phyloP scores from a whole-genome alignment of 2,329 filamentous ascomycete genomes.

The Dichotomopilus funicola region DNA sequence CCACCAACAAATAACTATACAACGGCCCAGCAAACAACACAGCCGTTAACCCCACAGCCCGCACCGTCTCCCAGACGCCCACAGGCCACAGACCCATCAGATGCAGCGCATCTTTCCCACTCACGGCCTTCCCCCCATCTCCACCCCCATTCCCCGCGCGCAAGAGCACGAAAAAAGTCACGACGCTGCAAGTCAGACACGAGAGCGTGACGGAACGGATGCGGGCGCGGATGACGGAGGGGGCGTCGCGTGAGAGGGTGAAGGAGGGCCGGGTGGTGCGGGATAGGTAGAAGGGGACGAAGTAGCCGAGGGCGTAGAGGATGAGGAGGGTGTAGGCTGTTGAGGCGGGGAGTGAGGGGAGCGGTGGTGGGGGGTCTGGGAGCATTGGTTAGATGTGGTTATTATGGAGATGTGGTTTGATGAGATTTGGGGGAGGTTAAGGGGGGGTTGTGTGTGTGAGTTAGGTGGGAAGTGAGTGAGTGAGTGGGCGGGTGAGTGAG shows the following conservation, averaged over 20 bases:
- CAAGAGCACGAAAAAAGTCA: slow-evolving; percentile 61
- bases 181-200: slow-evolving; percentile 59
- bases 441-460: slow-evolving; percentile 2
- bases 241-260: slow-evolving; percentile 75
- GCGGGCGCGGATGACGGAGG: slow-evolving; percentile 80
- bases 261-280: slow-evolving; percentile 71
- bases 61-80: slow-evolving; percentile 56
- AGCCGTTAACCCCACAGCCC: slow-evolving; percentile 62
- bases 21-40: slow-evolving; percentile 79
- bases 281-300: slow-evolving; percentile 84
- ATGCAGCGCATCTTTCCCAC: slow-evolving; percentile 38
- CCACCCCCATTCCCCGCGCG: slow-evolving; percentile 37
- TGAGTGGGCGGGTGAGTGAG: not conserved
- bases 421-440: not conserved
- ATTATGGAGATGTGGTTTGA: not conserved
- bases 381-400: slow-evolving; percentile 1
- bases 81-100: slow-evolving; percentile 78
- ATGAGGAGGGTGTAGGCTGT: slow-evolving; percentile 36
- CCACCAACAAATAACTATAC: slow-evolving; percentile 69
- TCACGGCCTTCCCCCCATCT: slow-evolving; percentile 37
- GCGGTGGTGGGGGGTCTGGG: slow-evolving; percentile 26
- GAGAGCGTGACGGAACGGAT: slow-evolving; percentile 74
- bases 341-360: slow-evolving; percentile 36
- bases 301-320: slow-evolving; percentile 80
- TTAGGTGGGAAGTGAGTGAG: not conserved